Evolutionary conservation across 2,329 filamentous ascomycete species (phyloP).

Genomic region (Elsinoe arachidis): DNA sequence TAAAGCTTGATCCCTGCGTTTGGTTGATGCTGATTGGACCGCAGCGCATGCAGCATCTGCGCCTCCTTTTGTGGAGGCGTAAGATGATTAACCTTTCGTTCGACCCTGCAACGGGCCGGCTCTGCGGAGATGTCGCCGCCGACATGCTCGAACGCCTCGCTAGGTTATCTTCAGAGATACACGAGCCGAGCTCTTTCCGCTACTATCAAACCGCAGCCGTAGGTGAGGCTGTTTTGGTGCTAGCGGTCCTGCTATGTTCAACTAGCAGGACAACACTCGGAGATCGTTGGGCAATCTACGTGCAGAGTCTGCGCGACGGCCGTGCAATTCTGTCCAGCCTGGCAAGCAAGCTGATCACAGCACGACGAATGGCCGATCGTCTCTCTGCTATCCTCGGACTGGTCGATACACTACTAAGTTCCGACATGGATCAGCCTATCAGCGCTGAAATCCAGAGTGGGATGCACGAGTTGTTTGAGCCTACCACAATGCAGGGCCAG

Average conservation of each 20-base stretch:
- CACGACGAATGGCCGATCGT: constrained; percentile 1
- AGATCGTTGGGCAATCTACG: background rate
- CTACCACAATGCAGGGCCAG: background rate
- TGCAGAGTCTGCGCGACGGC: background rate
- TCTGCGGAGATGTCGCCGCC: background rate
- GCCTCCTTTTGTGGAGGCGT: background rate
- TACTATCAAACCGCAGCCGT: background rate
- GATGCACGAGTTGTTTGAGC: constrained; percentile 3
- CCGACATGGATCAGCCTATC: background rate
- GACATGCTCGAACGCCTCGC: background rate
- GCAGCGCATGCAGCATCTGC: constrained; percentile 2
- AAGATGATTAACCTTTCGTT: background rate
- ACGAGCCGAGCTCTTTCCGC: background rate
- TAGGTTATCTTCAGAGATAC: background rate
- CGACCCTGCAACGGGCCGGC: constrained; percentile 2
- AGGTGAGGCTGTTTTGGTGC: constrained; percentile 2
- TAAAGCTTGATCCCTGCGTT: background rate
- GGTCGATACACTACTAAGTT: background rate
- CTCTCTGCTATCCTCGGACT: background rate
- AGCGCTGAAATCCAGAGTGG: background rate
- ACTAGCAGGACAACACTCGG: background rate
- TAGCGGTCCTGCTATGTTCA: background rate
- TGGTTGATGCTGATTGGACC: background rate
- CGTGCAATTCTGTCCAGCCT: constrained; percentile 1
- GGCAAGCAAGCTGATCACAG: background rate